Evolutionary conservation across 139 green algal genomes (phyloP).

Genomic region (Ettlia oleoabundans): DNA sequence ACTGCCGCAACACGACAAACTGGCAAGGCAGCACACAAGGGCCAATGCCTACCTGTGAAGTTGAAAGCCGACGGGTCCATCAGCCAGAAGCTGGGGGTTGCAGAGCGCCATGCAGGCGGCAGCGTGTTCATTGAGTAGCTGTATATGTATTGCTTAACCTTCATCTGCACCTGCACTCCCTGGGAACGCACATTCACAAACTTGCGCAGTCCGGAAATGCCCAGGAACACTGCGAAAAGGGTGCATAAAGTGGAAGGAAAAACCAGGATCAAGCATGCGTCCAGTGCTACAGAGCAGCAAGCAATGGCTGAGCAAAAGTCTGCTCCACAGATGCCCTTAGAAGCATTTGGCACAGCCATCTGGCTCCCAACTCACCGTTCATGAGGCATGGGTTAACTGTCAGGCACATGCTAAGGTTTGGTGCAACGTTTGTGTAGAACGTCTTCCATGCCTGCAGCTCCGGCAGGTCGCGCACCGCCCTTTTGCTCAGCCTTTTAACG

Average conservation of each 20-base stretch:
- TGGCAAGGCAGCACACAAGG: too few species aligned
- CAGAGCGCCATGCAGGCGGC: neutral
- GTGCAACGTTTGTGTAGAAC: neutral
- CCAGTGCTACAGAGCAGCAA: neutral
- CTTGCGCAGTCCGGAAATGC: neutral
- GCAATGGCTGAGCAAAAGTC: too few species aligned
- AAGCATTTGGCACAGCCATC: too few species aligned
- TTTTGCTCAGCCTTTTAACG: neutral
- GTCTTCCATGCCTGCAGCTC: neutral
- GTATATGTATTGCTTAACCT: neutral
- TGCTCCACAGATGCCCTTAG: too few species aligned
- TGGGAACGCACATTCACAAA: neutral
- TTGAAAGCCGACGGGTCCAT: neutral
- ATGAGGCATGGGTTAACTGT: neutral
- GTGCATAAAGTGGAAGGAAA: neutral
- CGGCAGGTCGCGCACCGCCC: neutral
- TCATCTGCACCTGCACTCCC: neutral
- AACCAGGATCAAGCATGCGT: neutral
- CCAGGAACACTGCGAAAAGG: neutral
- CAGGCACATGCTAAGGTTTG: conserved; percentile 9
- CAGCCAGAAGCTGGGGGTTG: neutral
- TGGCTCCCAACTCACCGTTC: conserved; percentile 8
- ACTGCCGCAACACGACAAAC: too few species aligned
- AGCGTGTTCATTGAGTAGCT: neutral
- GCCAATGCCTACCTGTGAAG: neutral